phyloP scores from a whole-genome alignment of 495 filamentous ascomycete species.

The Cudoniella acicularis region DNA sequence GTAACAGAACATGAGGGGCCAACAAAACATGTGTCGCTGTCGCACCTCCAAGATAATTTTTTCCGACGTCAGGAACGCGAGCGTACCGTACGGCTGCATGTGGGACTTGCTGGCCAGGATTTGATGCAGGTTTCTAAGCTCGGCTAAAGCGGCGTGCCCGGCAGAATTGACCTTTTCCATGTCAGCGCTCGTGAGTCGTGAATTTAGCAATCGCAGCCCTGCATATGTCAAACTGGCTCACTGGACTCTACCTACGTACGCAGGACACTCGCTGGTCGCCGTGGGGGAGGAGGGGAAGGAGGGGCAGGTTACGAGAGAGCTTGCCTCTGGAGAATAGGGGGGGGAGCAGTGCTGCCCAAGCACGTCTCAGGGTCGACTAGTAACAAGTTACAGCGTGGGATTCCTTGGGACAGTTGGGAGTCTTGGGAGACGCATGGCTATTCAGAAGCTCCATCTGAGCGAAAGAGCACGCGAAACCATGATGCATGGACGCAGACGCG shows the following conservation, averaged over 20 bases:
- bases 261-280: too few relatives aligned
- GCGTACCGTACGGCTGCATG: neutral
- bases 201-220: too few relatives aligned
- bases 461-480: neutral
- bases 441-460: neutral
- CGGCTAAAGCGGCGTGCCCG: neutral
- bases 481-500: neutral
- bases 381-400: too few relatives aligned
- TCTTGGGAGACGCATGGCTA: neutral
- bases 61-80: constrained; percentile 20
- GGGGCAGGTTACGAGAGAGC: too few relatives aligned
- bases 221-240: too few relatives aligned
- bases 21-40: neutral
- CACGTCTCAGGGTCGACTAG: too few relatives aligned
- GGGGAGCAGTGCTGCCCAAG: neutral
- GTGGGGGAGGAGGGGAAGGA: neutral
- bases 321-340: too few relatives aligned
- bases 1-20: neutral
- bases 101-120: constrained; percentile 10
- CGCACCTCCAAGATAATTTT: constrained; percentile 13
- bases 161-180: constrained; percentile 16
- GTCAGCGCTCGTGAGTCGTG: too few relatives aligned
- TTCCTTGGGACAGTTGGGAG: too few relatives aligned
- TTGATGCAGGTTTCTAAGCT: constrained; percentile 16
- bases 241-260: too few relatives aligned